Evolutionary conservation across 495 filamentous ascomycete species (phyloP).

Genomic region (Lophiostoma macrostomum): DNA sequence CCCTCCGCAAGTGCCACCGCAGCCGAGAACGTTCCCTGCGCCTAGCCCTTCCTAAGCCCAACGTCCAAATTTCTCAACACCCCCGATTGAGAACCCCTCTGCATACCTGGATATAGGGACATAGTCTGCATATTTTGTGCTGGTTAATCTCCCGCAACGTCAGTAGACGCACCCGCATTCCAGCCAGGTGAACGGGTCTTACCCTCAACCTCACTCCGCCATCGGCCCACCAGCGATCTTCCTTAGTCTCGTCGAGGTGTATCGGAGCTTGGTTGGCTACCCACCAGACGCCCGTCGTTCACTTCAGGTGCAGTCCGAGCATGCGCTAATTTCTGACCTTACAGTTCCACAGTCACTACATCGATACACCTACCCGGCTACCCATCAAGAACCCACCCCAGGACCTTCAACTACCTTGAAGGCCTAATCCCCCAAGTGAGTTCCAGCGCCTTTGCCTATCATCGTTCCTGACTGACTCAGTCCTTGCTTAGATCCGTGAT

Average conservation of each 20-base stretch:
- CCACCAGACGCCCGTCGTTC: too few species aligned
- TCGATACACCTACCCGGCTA: background rate
- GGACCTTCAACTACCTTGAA: slow-evolving; percentile 8
- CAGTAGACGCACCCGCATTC: slow-evolving; percentile 2
- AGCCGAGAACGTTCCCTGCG: too few species aligned
- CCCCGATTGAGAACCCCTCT: too few species aligned
- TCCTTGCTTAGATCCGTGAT: slow-evolving; percentile 31
- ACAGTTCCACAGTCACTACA: slow-evolving; percentile 2
- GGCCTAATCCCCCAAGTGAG: slow-evolving; percentile 1
- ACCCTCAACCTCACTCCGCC: background rate
- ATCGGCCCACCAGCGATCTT: too few species aligned
- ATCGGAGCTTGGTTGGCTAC: too few species aligned
- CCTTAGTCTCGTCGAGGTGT: too few species aligned
- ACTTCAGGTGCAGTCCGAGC: too few species aligned
- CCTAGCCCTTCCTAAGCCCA: too few species aligned
- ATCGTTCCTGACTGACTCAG: background rate
- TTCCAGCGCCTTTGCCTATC: background rate
- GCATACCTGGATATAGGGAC: background rate
- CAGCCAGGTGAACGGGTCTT: background rate
- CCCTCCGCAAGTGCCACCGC: too few species aligned
- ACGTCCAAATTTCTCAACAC: too few species aligned
- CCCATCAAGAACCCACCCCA: background rate
- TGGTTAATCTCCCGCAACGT: slow-evolving; percentile 1
- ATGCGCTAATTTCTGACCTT: background rate
- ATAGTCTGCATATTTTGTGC: background rate